These are phyloP conservation scores for Pseudoperonospora humuli DNA, from an alignment of 352 stramenopile species.

Conservation along the genomic window DNA sequence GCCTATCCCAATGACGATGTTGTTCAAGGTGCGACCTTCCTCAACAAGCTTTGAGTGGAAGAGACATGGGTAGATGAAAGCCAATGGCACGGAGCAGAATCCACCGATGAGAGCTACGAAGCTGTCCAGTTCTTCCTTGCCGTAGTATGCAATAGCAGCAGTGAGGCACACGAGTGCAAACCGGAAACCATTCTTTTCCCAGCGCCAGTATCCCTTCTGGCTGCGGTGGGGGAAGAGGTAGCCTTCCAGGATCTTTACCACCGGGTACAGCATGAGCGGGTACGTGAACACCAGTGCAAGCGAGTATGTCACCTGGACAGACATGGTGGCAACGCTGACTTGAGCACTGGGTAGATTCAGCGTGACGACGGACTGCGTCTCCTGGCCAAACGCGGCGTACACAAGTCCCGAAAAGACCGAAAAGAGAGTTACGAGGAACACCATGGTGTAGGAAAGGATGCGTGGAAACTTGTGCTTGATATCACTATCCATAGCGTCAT, in stretches of 20 bases:
- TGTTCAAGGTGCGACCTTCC: conserved; percentile 37
- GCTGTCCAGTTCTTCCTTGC: conserved; percentile 58
- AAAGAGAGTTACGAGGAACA: conserved; percentile 48
- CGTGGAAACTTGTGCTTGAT: conserved; percentile 56
- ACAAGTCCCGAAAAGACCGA: conserved; percentile 48
- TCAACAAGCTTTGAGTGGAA: conserved; percentile 54
- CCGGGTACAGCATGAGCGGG: conserved; percentile 62
- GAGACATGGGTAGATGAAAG: conserved; percentile 65
- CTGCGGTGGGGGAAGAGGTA: conserved; percentile 40
- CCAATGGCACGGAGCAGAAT: conserved; percentile 64
- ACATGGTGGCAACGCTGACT: conserved; percentile 46
- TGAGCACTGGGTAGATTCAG: conserved; percentile 48
- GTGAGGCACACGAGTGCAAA: conserved; percentile 56
- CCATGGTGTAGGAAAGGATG: conserved; percentile 38
- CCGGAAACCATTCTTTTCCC: conserved; percentile 61
- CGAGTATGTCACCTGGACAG: conserved; percentile 58
- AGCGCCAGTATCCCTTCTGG: conserved; percentile 52
- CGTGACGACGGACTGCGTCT: conserved; percentile 52
- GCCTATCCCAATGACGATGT: conserved; percentile 36
- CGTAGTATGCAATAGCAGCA: conserved; percentile 52
- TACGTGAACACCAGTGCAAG: conserved; percentile 64
- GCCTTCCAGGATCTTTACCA: conserved; percentile 63
- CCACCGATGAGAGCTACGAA: conserved; percentile 66
- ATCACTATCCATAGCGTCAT: conserved; percentile 48
- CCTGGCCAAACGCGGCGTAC: conserved; percentile 44